Conservation (phyloP, 2,329 filamentous ascomycete genomes). For the Fulvia fulva region DNA sequence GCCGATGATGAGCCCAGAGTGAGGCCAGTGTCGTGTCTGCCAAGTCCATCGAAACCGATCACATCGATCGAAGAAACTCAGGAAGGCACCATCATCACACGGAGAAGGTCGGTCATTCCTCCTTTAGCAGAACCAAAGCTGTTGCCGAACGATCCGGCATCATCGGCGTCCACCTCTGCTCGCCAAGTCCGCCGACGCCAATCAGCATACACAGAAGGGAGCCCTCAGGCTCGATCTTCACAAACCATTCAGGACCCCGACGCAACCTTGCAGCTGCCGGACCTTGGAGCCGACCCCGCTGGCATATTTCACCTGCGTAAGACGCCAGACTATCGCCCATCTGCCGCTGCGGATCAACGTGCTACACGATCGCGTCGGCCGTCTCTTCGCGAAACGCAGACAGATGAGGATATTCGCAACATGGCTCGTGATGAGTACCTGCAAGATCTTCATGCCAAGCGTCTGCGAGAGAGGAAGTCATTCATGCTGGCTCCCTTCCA, state of each 20-base stretch:
- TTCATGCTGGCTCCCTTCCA: slow-evolving; percentile 44
- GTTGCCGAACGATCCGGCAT: slow-evolving; percentile 1
- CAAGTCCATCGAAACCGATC: background rate
- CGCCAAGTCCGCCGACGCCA: slow-evolving; percentile 16
- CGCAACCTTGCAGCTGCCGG: slow-evolving; percentile 15
- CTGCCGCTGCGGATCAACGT: background rate
- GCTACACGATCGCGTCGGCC: background rate
- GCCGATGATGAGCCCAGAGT: slow-evolving; percentile 2
- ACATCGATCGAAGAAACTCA: slow-evolving; percentile 12
- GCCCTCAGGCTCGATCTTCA: slow-evolving; percentile 23
- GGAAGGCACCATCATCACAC: slow-evolving; percentile 17
- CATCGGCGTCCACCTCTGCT: slow-evolving; percentile 4
- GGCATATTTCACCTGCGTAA: background rate
- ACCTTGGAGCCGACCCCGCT: slow-evolving; percentile 5
- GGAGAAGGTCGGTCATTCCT: slow-evolving; percentile 22
- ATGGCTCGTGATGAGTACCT: slow-evolving; percentile 39
- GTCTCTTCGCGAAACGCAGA: slow-evolving; percentile 25
- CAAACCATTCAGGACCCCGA: slow-evolving; percentile 7
- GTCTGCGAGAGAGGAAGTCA: slow-evolving; percentile 41
- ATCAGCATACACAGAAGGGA: slow-evolving; percentile 23
- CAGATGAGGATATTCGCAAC: slow-evolving; percentile 25
- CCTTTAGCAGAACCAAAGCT: slow-evolving; percentile 3
- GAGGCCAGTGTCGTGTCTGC: slow-evolving; percentile 1
- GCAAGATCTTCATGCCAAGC: slow-evolving; percentile 39
- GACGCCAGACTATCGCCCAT: background rate